Conservation (phyloP, 805 yeast species). For the Lipomyces spencermartinsiae region DNA sequence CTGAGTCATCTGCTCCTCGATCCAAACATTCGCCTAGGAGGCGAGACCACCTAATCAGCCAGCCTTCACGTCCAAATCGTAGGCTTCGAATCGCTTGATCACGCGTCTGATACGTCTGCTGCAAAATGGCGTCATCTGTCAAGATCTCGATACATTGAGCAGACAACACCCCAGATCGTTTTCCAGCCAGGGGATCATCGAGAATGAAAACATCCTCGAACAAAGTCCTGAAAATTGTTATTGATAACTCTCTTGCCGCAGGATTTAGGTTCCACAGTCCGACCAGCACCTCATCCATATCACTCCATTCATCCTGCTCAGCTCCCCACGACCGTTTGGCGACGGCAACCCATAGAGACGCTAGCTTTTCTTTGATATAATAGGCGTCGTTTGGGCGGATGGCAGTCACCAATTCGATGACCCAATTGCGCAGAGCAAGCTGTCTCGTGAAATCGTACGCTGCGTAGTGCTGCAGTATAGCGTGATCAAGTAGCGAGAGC, state of each 20-base stretch:
- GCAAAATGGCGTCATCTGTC: slow-evolving; percentile 70
- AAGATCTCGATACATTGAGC: slow-evolving; percentile 85
- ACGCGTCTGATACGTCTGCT: slow-evolving; percentile 68
- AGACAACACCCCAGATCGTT: slow-evolving; percentile 74
- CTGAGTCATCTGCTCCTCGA: slow-evolving; percentile 49
- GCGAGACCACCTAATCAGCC: slow-evolving; percentile 82
- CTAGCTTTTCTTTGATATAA: slow-evolving; percentile 85
- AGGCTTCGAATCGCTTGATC: slow-evolving; percentile 63
- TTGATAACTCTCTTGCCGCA: slow-evolving; percentile 73
- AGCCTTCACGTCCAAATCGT: slow-evolving; percentile 77
- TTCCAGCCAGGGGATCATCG: slow-evolving; percentile 89
- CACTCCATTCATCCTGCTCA: slow-evolving; percentile 79
- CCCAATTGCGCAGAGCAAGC: slow-evolving; percentile 79
- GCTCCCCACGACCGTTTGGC: slow-evolving; percentile 83
- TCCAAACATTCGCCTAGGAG: slow-evolving; percentile 56
- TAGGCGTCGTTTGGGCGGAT: slow-evolving; percentile 77
- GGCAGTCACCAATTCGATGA: slow-evolving; percentile 73
- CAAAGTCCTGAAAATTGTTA: slow-evolving; percentile 79
- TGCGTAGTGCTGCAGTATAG: slow-evolving; percentile 63
- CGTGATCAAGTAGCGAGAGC: slow-evolving; percentile 73
- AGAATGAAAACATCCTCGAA: slow-evolving; percentile 92
- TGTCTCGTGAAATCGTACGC: slow-evolving; percentile 65
- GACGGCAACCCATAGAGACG: slow-evolving; percentile 87
- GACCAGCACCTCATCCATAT: slow-evolving; percentile 81
- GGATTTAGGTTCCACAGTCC: slow-evolving; percentile 72